phyloP scores from a whole-genome alignment of 2,329 filamentous ascomycete genomes.

The Microascus cirrosus region DNA sequence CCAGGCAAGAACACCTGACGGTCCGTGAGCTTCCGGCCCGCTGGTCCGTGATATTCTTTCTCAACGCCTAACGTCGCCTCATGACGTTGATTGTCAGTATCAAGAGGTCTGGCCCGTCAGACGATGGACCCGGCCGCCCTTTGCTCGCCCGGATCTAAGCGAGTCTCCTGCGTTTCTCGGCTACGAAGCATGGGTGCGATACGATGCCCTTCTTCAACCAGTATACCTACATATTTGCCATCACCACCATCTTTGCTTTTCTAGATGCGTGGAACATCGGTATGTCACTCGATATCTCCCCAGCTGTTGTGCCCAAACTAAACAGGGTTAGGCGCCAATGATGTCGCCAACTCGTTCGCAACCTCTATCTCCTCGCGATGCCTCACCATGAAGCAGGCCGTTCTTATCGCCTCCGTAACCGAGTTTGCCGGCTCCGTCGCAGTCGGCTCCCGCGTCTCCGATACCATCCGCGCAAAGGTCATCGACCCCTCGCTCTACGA shows the following conservation, averaged over 20 bases:
- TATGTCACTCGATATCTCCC: slow-evolving; percentile 11
- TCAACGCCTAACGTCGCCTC: not conserved
- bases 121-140: not conserved
- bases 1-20: not conserved
- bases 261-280: slow-evolving; percentile 52
- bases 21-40: not conserved
- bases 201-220: slow-evolving; percentile 27
- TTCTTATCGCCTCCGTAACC: slow-evolving; percentile 28
- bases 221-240: slow-evolving; percentile 45
- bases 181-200: not conserved
- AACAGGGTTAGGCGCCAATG: slow-evolving; percentile 28
- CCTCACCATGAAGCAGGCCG: slow-evolving; percentile 33
- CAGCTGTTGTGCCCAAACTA: not conserved
- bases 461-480: slow-evolving; percentile 35
- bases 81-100: not conserved
- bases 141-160: not conserved
- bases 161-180: not conserved
- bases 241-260: slow-evolving; percentile 43
- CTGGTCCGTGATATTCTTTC: not conserved
- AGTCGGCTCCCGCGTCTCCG: slow-evolving; percentile 23
- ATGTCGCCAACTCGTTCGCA: slow-evolving; percentile 36
- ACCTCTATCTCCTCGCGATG: slow-evolving; percentile 33
- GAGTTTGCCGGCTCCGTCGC: slow-evolving; percentile 31
- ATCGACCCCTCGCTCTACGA: slow-evolving; percentile 30
- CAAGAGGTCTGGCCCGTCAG: not conserved